These are phyloP conservation scores for Auxenochlorella pyrenoidosa DNA, from an alignment of 139 green algal species.

Conservation along the genomic window DNA sequence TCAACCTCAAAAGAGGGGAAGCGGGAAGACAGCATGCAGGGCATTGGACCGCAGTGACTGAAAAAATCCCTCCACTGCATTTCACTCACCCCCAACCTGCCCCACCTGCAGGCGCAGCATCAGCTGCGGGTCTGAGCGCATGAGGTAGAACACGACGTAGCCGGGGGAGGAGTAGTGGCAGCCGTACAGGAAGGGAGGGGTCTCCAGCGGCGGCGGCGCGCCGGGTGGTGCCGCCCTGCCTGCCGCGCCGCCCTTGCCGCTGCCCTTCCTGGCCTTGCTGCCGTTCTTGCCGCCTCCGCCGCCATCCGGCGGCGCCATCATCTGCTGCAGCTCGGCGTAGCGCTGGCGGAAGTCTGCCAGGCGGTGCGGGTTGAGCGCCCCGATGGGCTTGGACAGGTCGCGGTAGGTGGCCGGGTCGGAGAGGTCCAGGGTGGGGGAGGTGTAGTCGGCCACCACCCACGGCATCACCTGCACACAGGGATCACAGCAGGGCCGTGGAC, in stretches of 20 bases:
- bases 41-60: too few relatives aligned
- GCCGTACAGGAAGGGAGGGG: constrained; percentile 91
- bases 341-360: constrained; percentile 59
- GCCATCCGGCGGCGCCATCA: constrained; percentile 17
- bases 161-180: constrained; percentile 96
- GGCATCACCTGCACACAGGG: constrained; percentile 63
- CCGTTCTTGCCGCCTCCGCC: not conserved
- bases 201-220: constrained; percentile 47
- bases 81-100: not conserved
- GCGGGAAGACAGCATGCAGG: too few relatives aligned
- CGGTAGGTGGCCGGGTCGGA: constrained; percentile 73
- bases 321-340: constrained; percentile 39
- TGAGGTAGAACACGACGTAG: constrained; percentile 93
- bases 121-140: constrained; percentile 78
- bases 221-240: constrained; percentile 31
- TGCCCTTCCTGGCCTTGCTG: not conserved
- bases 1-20: too few relatives aligned
- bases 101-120: constrained; percentile 61
- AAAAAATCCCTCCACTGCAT: not conserved
- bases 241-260: not conserved
- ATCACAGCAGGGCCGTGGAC: too few relatives aligned
- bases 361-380: constrained; percentile 83
- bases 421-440: constrained; percentile 73
- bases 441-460: constrained; percentile 91
- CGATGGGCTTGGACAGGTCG: constrained; percentile 92